phyloP scores from a whole-genome alignment of 345 rosid species.

The Mercurialis annua region DNA sequence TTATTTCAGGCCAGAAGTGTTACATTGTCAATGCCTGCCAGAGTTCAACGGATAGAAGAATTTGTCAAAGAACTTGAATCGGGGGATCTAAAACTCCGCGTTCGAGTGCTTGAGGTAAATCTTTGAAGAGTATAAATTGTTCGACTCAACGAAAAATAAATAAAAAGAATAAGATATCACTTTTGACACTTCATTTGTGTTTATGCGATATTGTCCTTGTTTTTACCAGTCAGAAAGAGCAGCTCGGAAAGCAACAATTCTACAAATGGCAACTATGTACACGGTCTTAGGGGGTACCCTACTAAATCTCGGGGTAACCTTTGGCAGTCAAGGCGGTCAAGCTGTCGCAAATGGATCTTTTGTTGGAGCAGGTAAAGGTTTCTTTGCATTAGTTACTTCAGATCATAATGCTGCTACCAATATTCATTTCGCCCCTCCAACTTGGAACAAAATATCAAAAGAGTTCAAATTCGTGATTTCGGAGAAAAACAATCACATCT shows the following conservation, averaged over 20 bases:
- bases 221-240: conserved; percentile 80
- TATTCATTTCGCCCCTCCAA: too few species aligned
- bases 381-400: too few species aligned
- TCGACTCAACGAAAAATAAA: background rate
- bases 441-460: too few species aligned
- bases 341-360: conserved; percentile 72
- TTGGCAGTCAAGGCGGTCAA: conserved; percentile 59
- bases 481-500: too few species aligned
- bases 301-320: conserved; percentile 77
- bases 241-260: conserved; percentile 70
- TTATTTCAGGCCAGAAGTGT: conserved; percentile 67
- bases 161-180: background rate
- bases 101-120: conserved; percentile 89
- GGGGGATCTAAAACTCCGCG: conserved; percentile 87
- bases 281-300: conserved; percentile 79
- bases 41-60: conserved; percentile 82
- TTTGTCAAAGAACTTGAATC: conserved; percentile 81
- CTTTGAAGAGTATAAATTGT: background rate
- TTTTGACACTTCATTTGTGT: conserved; percentile 1
- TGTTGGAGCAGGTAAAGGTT: conserved; percentile 65
- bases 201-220: background rate
- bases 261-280: conserved; percentile 93
- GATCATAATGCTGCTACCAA: background rate
- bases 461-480: too few species aligned
- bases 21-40: conserved; percentile 80